Conservation (phyloP, 768 basidiomycete genomes). For the Coprinopsis cinerea region DNA sequence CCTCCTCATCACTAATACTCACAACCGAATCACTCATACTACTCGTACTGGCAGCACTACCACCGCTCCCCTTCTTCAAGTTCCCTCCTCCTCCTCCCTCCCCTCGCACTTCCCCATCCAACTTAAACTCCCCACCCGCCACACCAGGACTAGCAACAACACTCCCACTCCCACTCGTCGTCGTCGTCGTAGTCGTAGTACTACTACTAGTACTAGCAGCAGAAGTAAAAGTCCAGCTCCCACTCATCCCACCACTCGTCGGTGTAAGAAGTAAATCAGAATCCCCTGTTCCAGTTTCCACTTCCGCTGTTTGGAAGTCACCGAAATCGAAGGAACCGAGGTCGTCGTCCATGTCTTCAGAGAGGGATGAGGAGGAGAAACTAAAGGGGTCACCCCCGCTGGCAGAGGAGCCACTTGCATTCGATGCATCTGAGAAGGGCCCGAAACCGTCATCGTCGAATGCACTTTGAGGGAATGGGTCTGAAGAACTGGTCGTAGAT, state of each 20-base stretch:
- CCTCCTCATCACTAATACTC: not conserved
- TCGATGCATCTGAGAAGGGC: conserved; percentile 68
- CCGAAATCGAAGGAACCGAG: conserved; percentile 65
- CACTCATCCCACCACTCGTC: not conserved
- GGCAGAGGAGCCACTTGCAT: conserved; percentile 17
- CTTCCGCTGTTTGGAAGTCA: conserved; percentile 55
- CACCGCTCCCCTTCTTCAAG: not conserved
- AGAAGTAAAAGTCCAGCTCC: conserved; percentile 2
- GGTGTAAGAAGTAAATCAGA: conserved; percentile 28
- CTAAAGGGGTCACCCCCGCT: conserved; percentile 46
- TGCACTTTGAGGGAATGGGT: conserved; percentile 38
- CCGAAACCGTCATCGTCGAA: conserved; percentile 68
- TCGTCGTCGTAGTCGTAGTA: not conserved
- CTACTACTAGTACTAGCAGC: not conserved
- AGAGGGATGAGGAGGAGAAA: conserved; percentile 45
- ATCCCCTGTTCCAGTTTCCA: not conserved
- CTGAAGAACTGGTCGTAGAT: conserved; percentile 28
- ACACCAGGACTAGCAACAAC: too few species aligned
- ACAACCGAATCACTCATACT: conserved; percentile 13
- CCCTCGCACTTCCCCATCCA: too few species aligned
- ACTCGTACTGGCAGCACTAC: conserved; percentile 16
- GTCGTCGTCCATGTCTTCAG: conserved; percentile 59
- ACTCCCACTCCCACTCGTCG: not conserved
- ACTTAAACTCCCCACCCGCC: too few species aligned
- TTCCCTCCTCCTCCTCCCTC: too few species aligned